Conservation (phyloP, 225 moss, liverwort and hornwort genomes). For the Antitrichia curtipendula region DNA sequence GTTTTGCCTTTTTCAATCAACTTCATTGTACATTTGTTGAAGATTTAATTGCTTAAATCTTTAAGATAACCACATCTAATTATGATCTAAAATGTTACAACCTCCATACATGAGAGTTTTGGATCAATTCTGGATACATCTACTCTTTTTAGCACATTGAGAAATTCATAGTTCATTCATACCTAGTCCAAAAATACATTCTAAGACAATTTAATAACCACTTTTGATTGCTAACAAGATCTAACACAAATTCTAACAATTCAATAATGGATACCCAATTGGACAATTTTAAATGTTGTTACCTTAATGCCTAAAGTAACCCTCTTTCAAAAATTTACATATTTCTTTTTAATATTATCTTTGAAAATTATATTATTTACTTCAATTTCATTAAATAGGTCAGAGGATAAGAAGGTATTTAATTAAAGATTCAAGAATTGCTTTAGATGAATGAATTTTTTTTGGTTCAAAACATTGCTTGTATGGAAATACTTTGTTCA, state of each 20-base stretch:
- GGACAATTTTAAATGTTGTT: not conserved
- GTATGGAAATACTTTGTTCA: too few relatives aligned
- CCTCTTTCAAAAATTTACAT: too few relatives aligned
- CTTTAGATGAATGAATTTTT: too few relatives aligned
- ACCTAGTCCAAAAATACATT: not conserved
- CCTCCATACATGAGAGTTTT: not conserved
- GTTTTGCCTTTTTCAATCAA: not conserved
- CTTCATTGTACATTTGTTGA: not conserved
- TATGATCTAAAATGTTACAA: not conserved
- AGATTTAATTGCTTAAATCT: not conserved
- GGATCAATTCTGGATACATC: not conserved
- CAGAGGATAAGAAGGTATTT: too few relatives aligned
- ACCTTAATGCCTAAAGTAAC: not conserved
- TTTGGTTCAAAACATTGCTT: too few relatives aligned
- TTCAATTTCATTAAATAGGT: too few relatives aligned
- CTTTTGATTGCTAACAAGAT: not conserved
- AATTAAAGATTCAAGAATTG: too few relatives aligned
- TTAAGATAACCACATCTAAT: rapidly evolving
- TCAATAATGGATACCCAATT: not conserved
- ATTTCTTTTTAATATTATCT: too few relatives aligned
- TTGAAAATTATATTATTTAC: too few relatives aligned
- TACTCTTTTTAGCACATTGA: too few relatives aligned
- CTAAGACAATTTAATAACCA: not conserved
- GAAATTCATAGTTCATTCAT: not conserved
- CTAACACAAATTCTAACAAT: not conserved